Base-by-base conservation (phyloP, 108 stramenopile genomes). In the Fragilariopsis cylindrus region DNA sequence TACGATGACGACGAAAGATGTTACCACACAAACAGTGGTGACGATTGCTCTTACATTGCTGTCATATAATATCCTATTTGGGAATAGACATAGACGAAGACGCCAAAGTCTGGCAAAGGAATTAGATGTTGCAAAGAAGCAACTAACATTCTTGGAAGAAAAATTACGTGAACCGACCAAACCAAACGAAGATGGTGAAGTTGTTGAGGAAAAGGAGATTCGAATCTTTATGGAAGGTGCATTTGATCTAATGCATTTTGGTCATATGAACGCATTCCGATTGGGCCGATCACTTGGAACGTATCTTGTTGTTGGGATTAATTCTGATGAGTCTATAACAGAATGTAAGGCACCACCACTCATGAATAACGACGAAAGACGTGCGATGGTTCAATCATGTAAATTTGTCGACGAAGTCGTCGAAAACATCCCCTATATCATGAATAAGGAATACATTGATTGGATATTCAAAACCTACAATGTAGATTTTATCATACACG, bases 221-320 rank as follows among this genome's bases (percentile, higher is more conserved):
- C 89, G 95, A 18, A 97, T 98, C 57, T 99, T 97, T 82, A 96
- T 99, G 92, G 98, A 99, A 73, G 98, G 98, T 41, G 97, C 96
- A 52, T 99, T 99, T 75, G 98, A 99, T 80, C 81, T 97, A 79
- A 96, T 97, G 93, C 98, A 99, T 75, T 99, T 91, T 73, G 98
- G 98, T 6, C 98, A 99, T 81, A 98, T 98, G 96, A 99, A 99
- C 76, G 99, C 99, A 3, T 99, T 99, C 78, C 97, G 99, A 11
- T 88, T 98, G 65, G 99, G 93, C 3, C 76, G 88, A 44, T 91
- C 97, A 0, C 82, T 99, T 12, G 99, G 99, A 12, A 98, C 97
- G 18, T 82, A 96, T 62, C 85, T 99, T 15, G 85, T 99, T 49
- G 99, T 99, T 1, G 99, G 99, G 7, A 90, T 99, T 47, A 98